Evolutionary conservation across 345 rosid species (phyloP).

Genomic region (Gossypium herbaceum): DNA sequence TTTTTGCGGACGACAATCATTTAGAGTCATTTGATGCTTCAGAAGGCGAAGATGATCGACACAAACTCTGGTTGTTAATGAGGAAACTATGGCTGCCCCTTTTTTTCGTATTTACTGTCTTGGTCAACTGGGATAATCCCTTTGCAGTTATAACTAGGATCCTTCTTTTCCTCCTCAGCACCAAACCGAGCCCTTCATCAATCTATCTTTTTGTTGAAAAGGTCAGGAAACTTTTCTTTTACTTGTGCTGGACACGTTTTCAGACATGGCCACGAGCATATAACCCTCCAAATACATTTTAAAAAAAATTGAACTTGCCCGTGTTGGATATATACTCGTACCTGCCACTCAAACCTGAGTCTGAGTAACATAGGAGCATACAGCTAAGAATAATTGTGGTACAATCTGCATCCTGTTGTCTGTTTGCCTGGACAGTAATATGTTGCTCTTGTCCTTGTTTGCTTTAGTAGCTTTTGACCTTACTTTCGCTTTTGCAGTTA

Average conservation of each 20-base stretch:
- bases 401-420: not conserved
- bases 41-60: slow-evolving; percentile 22
- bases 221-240: slow-evolving; percentile 29
- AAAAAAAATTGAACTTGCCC: not conserved
- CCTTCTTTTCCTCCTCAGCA: slow-evolving; percentile 38
- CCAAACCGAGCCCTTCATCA: slow-evolving; percentile 48
- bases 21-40: slow-evolving; percentile 18
- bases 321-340: not conserved
- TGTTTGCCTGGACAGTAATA: not conserved
- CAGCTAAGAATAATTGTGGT: not conserved
- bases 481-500: slow-evolving; percentile 31
- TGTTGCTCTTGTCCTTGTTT: slow-evolving; percentile 1
- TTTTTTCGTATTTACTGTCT: slow-evolving; percentile 34
- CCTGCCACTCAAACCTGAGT: not conserved
- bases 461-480: slow-evolving; percentile 17
- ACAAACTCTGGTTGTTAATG: slow-evolving; percentile 25
- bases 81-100: slow-evolving; percentile 45
- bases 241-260: not conserved
- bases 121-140: slow-evolving; percentile 40
- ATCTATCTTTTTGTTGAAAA: slow-evolving; percentile 43
- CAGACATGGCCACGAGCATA: not conserved
- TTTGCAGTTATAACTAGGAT: slow-evolving; percentile 24
- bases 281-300: not conserved
- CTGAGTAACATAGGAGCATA: not conserved
- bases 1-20: slow-evolving; percentile 26